Base-by-base conservation (phyloP, 2,329 filamentous ascomycete species). In the Trichoderma pleuroti region DNA sequence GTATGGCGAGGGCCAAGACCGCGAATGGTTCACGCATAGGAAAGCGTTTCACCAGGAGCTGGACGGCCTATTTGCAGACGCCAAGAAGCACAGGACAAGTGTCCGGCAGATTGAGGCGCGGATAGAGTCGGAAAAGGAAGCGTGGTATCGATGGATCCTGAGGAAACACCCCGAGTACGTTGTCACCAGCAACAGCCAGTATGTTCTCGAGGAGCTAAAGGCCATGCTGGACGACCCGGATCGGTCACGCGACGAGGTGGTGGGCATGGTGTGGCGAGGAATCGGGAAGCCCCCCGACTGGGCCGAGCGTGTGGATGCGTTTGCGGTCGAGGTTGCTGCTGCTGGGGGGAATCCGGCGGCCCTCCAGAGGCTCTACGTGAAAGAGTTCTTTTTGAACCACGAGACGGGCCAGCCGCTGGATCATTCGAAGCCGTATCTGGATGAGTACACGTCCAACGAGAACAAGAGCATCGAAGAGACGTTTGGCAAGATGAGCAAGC, bases 21-120 rank as follows among this genome's bases (percentile, higher is more conserved):
- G 74, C 24, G 85, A 87, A 75, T 89, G 87, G 87, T 88, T 88
- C 76, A 80, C 83, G 3, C 81, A 82, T 59, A 80, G 86, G 36
- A 80, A 80, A 34, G 79, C 79, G 9, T 87, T 89, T 71, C 78
- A 87, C 26, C 79, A 82, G 66, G 84, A 86, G 68, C 80, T 89
- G 12, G 84, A 86, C 72, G 77, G 77, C 59, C 75, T 87, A 59
- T 84, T 89, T 72, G 77, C 84, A 6, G 83, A 85, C 64, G 85
- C 84, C 65, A 83, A 82, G 73, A 78, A 81, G 18, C 78, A 81
- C 73, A 81, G 82, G 57, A 75, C 80, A n/a, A 80, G 81, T 65
- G 77, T 87, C 14, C 78, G 80, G 54, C 78, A 76, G 21, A 83
- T 89, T 52, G 86, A 88, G 73, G 80, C 82, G 26, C 83, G 83